These are phyloP conservation scores for Solanum chacoense DNA, from an alignment of 305 asterid species.

Conservation along the genomic window DNA sequence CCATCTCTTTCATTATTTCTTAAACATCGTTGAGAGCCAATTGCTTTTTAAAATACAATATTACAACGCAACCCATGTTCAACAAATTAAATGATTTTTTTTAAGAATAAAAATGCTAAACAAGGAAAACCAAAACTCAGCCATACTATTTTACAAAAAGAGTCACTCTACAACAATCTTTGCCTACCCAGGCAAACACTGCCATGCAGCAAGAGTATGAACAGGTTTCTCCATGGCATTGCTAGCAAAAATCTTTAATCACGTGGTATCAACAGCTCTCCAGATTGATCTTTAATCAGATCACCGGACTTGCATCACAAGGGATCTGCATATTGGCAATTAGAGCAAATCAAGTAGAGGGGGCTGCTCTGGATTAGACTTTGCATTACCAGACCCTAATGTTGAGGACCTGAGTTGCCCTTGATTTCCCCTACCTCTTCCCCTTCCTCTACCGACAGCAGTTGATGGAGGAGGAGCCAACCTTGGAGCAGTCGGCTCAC, in stretches of 20 bases:
- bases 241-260: background rate
- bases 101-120: background rate
- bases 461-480: slow-evolving; percentile 93
- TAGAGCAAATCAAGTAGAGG: slow-evolving; percentile 79
- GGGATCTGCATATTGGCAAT: slow-evolving; percentile 1
- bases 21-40: background rate
- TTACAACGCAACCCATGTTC: background rate
- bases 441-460: slow-evolving; percentile 79
- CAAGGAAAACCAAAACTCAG: background rate
- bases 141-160: background rate
- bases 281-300: background rate
- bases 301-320: background rate
- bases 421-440: slow-evolving; percentile 77
- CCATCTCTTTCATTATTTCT: background rate
- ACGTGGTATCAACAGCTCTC: background rate
- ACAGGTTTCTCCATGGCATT: background rate
- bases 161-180: slow-evolving; percentile 4
- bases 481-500: slow-evolving; percentile 59
- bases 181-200: slow-evolving; percentile 2
- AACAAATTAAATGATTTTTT: background rate
- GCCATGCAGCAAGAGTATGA: slow-evolving; percentile 1
- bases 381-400: slow-evolving; percentile 22
- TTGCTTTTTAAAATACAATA: background rate
- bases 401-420: slow-evolving; percentile 30
- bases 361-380: slow-evolving; percentile 48